Percentiles rank a stretch among this genome's conserved stretches.
phyloP scores from a whole-genome alignment of 1,284 basidiomycete species.

The Trametes versicolor region DNA sequence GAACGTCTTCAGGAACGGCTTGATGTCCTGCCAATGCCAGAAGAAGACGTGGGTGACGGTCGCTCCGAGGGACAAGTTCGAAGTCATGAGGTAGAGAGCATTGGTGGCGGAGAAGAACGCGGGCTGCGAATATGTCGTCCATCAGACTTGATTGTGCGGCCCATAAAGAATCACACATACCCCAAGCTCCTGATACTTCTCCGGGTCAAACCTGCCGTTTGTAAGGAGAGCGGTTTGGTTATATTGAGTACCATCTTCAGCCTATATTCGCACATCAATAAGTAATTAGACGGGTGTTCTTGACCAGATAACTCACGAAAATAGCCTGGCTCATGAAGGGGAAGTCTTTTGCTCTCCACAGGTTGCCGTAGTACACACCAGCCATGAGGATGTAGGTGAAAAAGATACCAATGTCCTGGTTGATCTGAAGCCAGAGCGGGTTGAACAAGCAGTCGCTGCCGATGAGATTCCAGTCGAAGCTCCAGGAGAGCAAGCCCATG shows the following conservation, averaged over 20 bases:
- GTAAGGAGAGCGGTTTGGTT: conserved; percentile 46
- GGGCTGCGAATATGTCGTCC: conserved; percentile 28
- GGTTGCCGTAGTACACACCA: conserved; percentile 46
- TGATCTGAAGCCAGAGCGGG: conserved; percentile 46
- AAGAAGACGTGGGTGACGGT: conserved; percentile 42
- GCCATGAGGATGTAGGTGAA: conserved; percentile 46
- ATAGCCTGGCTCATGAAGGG: conserved; percentile 48
- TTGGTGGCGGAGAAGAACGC: conserved; percentile 46
- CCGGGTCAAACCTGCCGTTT: conserved; percentile 43
- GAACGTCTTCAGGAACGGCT: conserved; percentile 43
- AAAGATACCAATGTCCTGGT: conserved; percentile 45
- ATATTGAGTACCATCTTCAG: conserved; percentile 42
- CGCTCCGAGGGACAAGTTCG: conserved; percentile 46
- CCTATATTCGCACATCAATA: conserved; percentile 21
- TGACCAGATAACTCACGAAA: conserved; percentile 34
- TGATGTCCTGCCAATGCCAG: conserved; percentile 52
- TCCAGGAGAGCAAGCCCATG: conserved; percentile 58
- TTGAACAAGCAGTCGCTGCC: conserved; percentile 42
- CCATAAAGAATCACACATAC: conserved; percentile 23
- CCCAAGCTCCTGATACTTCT: conserved; percentile 41
- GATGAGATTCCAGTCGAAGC: conserved; percentile 63
- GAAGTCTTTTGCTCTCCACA: conserved; percentile 46
- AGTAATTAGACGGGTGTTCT: neutral
- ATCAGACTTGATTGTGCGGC: neutral
- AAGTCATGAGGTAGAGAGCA: conserved; percentile 43